Evolutionary conservation across 1,284 basidiomycete species (phyloP).

Genomic region (Termitomyces sp.): DNA sequence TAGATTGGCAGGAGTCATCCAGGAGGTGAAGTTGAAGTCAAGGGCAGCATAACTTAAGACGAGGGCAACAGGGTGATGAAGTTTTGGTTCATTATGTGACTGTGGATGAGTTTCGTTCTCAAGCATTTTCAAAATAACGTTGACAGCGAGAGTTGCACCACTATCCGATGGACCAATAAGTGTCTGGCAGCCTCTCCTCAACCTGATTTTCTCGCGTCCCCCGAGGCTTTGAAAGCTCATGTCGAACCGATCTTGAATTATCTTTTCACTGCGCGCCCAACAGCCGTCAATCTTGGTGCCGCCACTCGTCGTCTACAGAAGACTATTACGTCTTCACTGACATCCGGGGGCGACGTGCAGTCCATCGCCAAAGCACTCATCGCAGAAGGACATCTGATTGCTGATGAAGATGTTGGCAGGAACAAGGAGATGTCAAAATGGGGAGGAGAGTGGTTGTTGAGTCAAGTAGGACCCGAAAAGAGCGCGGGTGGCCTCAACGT

Average conservation of each 20-base stretch:
- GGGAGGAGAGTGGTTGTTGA: constrained; percentile 81
- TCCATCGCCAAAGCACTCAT: constrained; percentile 58
- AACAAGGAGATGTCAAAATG: constrained; percentile 78
- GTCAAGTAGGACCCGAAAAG: constrained; percentile 45
- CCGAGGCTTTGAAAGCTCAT: constrained; percentile 45
- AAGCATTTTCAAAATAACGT: constrained; percentile 79
- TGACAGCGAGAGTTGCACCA: constrained; percentile 80
- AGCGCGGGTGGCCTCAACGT: constrained; percentile 62
- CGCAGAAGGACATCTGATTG: constrained; percentile 59
- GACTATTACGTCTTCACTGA: constrained; percentile 37
- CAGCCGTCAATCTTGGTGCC: constrained; percentile 87
- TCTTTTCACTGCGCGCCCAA: constrained; percentile 84
- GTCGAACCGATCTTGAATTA: constrained; percentile 60
- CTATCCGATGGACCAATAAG: constrained; percentile 38
- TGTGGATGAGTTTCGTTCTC: constrained; percentile 51
- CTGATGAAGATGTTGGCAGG: constrained; percentile 79
- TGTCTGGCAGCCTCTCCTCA: constrained; percentile 36
- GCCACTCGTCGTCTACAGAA: constrained; percentile 69
- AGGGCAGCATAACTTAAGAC: constrained; percentile 80
- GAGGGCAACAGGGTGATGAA: constrained; percentile 67
- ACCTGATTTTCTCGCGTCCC: constrained; percentile 48
- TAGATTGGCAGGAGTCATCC: constrained; percentile 91
- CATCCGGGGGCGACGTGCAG: constrained; percentile 38
- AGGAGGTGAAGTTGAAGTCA: constrained; percentile 96
- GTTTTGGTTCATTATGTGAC: constrained; percentile 32